phyloP scores from a whole-genome alignment of 2,329 filamentous ascomycete genomes.

The Fusarium torreyae region DNA sequence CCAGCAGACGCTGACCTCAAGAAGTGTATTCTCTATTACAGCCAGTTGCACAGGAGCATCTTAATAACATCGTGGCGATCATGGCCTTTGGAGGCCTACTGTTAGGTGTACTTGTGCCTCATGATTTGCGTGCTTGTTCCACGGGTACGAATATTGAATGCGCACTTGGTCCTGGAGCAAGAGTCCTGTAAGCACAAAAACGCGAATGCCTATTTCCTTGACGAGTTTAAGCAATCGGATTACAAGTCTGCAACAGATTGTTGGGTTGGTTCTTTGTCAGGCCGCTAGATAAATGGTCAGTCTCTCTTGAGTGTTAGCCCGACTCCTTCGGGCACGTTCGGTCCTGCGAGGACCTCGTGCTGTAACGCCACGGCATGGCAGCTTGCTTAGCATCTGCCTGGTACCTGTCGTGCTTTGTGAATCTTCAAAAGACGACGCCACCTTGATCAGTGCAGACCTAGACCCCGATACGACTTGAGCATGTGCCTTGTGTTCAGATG shows the following conservation, averaged over 20 bases:
- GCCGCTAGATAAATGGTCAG: neutral
- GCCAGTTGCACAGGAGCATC: conserved; percentile 22
- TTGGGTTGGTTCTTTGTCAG: conserved; percentile 5
- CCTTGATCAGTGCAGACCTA: conserved; percentile 20
- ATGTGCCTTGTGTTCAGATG: conserved; percentile 44
- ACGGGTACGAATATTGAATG: conserved; percentile 38
- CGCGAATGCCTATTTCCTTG: conserved; percentile 1
- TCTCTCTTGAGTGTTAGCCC: neutral
- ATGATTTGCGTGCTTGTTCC: conserved; percentile 33
- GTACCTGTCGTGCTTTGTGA: conserved; percentile 13
- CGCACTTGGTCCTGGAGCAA: conserved; percentile 15
- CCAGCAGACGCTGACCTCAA: conserved; percentile 14
- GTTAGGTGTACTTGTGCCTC: conserved; percentile 32
- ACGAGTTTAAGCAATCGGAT: neutral
- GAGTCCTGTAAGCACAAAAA: conserved; percentile 8
- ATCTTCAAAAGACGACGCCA: conserved; percentile 29
- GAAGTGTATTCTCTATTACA: conserved; percentile 8
- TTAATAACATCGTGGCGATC: conserved; percentile 23
- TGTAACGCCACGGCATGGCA: conserved; percentile 12
- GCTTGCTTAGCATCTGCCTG: conserved; percentile 8
- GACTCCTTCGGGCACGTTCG: neutral
- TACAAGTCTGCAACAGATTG: conserved; percentile 8
- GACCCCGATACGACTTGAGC: conserved; percentile 22
- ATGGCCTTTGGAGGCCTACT: conserved; percentile 35
- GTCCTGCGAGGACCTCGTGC: neutral